phyloP scores from a whole-genome alignment of 768 basidiomycete species.

The Pleurotus giganteus region DNA sequence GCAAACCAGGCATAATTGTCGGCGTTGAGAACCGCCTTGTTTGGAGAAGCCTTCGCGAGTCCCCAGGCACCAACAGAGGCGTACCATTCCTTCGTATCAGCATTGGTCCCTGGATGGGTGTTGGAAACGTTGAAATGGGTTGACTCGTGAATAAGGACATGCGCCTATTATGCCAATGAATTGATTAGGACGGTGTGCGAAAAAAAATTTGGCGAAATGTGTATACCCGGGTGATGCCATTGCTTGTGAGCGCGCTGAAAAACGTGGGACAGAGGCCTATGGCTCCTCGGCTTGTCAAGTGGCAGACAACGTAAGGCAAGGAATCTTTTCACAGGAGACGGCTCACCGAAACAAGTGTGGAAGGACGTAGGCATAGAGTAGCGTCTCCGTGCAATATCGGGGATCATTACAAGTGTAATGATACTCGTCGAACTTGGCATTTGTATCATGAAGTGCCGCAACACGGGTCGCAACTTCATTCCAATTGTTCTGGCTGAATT shows the following conservation, averaged over 20 bases:
- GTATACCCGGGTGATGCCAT: too few relatives aligned
- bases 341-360: too few relatives aligned
- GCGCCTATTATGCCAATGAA: too few relatives aligned
- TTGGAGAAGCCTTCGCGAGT: background rate
- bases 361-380: too few relatives aligned
- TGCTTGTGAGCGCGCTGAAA: too few relatives aligned
- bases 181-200: too few relatives aligned
- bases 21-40: background rate
- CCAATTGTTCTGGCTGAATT: background rate
- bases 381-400: background rate
- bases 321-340: too few relatives aligned
- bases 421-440: background rate
- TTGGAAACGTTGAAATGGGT: background rate
- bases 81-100: background rate
- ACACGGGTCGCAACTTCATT: background rate
- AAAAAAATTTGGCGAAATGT: too few relatives aligned
- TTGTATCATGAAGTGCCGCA: background rate
- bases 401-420: background rate
- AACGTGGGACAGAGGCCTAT: too few relatives aligned
- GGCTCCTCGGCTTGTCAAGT: too few relatives aligned
- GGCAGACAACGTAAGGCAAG: too few relatives aligned
- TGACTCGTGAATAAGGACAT: background rate
- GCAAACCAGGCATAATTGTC: slow-evolving; percentile 5
- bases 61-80: background rate
- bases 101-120: background rate